phyloP scores from a whole-genome alignment of 148 eudicot species.

The Diospyros lotus region DNA sequence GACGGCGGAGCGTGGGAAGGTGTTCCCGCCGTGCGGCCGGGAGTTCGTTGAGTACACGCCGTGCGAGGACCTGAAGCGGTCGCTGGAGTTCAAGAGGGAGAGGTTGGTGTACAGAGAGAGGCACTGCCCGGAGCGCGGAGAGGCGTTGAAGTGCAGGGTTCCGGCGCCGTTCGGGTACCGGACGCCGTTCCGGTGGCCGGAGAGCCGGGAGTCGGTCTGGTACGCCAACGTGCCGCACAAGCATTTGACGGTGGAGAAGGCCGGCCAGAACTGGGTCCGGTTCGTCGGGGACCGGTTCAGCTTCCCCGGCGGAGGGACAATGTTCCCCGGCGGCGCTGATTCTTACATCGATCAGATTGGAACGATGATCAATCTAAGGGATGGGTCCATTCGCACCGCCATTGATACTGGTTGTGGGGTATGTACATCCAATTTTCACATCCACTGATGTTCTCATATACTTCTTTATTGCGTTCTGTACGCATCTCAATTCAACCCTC shows the following conservation, averaged over 20 bases:
- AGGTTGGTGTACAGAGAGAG: slow-evolving; percentile 57
- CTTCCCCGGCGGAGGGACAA: slow-evolving; percentile 94
- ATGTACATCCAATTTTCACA: slow-evolving; percentile 16
- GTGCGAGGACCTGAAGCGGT: slow-evolving; percentile 60
- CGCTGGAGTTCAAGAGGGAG: slow-evolving; percentile 50
- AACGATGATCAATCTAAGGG: slow-evolving; percentile 47
- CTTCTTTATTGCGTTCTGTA: too few relatives aligned
- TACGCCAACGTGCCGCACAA: slow-evolving; percentile 90
- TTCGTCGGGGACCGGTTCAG: slow-evolving; percentile 72
- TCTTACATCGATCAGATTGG: slow-evolving; percentile 86
- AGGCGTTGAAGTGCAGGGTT: slow-evolving; percentile 48
- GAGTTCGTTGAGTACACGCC: slow-evolving; percentile 67
- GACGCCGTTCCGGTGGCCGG: slow-evolving; percentile 80
- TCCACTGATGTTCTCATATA: too few relatives aligned
- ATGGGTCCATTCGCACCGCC: slow-evolving; percentile 78
- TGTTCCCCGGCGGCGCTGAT: slow-evolving; percentile 81
- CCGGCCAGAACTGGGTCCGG: slow-evolving; percentile 91
- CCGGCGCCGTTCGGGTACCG: slow-evolving; percentile 71
- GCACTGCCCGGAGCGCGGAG: slow-evolving; percentile 60
- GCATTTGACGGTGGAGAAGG: slow-evolving; percentile 86
- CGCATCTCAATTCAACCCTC: too few relatives aligned
- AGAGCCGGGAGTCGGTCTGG: slow-evolving; percentile 69
- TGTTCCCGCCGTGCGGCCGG: slow-evolving; percentile 48
- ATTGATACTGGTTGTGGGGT: slow-evolving; percentile 99
- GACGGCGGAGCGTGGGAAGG: slow-evolving; percentile 28